A percentile compares a stretch with the other conserved stretches of the same genome.
Evolutionary conservation across 75 land plant species (phyloP).

Genomic region (Cupressus sempervirens): DNA sequence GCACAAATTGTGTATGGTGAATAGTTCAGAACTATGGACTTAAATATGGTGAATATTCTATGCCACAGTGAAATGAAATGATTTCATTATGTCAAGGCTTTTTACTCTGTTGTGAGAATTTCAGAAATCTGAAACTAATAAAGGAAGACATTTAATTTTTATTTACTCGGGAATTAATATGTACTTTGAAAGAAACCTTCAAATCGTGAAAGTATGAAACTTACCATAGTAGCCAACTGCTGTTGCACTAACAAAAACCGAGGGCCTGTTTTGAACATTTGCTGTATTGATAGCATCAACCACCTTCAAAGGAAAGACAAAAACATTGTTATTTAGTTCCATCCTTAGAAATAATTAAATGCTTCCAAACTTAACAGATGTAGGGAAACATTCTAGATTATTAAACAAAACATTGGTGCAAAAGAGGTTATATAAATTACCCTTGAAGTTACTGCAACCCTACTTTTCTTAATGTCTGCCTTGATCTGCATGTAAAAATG

Average conservation of each 20-base stretch:
- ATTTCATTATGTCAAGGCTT: background rate
- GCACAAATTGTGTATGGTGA: no score
- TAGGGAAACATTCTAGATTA: background rate
- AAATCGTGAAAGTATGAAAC: constrained; percentile 7
- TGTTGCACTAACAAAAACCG: constrained; percentile 89
- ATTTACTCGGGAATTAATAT: background rate
- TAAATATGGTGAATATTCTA: background rate
- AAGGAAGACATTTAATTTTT: background rate
- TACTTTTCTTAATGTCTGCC: constrained; percentile 81
- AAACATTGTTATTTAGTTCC: background rate
- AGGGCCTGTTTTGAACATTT: constrained; percentile 52
- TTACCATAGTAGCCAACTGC: constrained; percentile 96
- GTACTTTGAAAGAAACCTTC: background rate
- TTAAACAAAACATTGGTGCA: background rate
- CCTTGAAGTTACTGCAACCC: constrained; percentile 79
- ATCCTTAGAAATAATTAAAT: background rate
- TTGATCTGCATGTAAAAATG: constrained; percentile 57
- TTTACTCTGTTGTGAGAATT: background rate
- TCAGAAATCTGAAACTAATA: background rate
- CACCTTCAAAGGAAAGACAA: constrained; percentile 42
- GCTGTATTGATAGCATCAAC: constrained; percentile 72
- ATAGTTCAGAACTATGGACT: background rate
- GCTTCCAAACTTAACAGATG: background rate
- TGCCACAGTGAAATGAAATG: background rate
- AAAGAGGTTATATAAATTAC: constrained; percentile 24